A percentile compares a stretch with the other conserved stretches of the same genome.
Conservation (phyloP, 2,329 filamentous ascomycete species). For the Aschersonia sp. region DNA sequence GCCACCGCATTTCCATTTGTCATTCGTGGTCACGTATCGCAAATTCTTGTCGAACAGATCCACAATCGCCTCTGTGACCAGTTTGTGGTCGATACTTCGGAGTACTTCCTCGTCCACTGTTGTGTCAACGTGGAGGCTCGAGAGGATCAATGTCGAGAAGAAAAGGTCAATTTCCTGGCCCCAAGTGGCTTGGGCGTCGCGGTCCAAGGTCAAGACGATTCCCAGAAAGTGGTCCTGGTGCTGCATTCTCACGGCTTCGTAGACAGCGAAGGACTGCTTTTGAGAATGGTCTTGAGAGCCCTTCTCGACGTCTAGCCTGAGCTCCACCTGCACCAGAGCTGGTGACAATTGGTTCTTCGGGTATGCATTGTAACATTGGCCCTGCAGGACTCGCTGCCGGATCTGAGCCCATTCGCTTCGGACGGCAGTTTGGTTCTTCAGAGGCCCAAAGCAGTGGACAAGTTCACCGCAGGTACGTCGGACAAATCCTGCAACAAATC, state of each 20-base stretch:
- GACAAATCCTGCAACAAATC: slow-evolving; percentile 4
- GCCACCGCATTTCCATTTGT: slow-evolving; percentile 11
- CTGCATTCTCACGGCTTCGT: background rate
- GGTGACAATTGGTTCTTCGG: background rate
- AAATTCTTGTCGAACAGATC: slow-evolving; percentile 11
- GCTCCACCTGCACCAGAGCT: background rate
- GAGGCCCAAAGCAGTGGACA: slow-evolving; percentile 3
- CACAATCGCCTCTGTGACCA: slow-evolving; percentile 5
- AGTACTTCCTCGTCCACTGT: background rate
- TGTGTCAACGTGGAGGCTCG: background rate
- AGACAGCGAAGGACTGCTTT: background rate
- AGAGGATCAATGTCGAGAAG: slow-evolving; percentile 3
- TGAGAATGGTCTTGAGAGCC: background rate
- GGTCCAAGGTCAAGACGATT: slow-evolving; percentile 1
- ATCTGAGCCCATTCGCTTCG: slow-evolving; percentile 1
- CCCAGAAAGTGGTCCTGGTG: slow-evolving; percentile 1
- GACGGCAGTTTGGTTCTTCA: background rate
- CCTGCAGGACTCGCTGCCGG: slow-evolving; percentile 1
- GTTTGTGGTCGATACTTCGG: background rate
- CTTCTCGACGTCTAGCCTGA: background rate
- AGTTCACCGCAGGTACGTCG: slow-evolving; percentile 3
- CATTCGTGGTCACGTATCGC: slow-evolving; percentile 8
- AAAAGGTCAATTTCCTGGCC: slow-evolving; percentile 1
- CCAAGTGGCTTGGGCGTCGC: background rate
- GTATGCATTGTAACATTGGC: slow-evolving; percentile 1